Evolutionary conservation across 2,329 filamentous ascomycete species (phyloP).

Genomic region (Venturia carpophila): DNA sequence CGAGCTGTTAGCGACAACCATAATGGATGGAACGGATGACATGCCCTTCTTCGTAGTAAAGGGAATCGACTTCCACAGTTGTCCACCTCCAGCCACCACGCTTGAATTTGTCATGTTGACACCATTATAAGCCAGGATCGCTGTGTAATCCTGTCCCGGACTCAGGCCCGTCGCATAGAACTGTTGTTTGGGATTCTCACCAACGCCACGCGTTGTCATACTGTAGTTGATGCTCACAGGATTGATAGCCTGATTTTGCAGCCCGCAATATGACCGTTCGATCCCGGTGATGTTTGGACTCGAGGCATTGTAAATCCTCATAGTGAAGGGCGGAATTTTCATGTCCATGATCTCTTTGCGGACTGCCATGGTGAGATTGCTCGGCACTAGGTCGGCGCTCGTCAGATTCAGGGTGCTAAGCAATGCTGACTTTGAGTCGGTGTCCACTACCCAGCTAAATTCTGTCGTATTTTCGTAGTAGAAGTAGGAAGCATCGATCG

Average conservation of each 20-base stretch:
- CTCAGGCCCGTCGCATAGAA: slow-evolving; percentile 77
- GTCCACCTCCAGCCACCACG: slow-evolving; percentile 62
- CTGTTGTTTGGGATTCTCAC: slow-evolving; percentile 70
- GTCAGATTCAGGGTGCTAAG: slow-evolving; percentile 72
- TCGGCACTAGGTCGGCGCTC: slow-evolving; percentile 32
- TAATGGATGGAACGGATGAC: slow-evolving; percentile 23
- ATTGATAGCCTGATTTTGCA: slow-evolving; percentile 59
- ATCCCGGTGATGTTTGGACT: slow-evolving; percentile 59
- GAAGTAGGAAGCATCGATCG: slow-evolving; percentile 69
- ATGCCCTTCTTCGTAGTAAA: slow-evolving; percentile 73
- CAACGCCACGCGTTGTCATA: slow-evolving; percentile 61
- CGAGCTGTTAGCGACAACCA: slow-evolving; percentile 15
- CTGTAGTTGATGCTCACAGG: slow-evolving; percentile 46
- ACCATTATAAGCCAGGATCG: slow-evolving; percentile 50
- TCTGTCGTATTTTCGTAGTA: slow-evolving; percentile 40
- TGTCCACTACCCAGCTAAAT: slow-evolving; percentile 72
- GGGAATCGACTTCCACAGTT: slow-evolving; percentile 61
- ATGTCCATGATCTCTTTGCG: slow-evolving; percentile 51
- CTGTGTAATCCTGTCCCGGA: slow-evolving; percentile 60
- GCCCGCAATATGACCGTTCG: slow-evolving; percentile 72
- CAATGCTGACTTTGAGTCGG: slow-evolving; percentile 69
- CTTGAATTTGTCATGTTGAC: slow-evolving; percentile 22
- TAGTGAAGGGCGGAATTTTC: slow-evolving; percentile 56
- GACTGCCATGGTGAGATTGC: slow-evolving; percentile 28
- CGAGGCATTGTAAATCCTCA: slow-evolving; percentile 65